Base-by-base conservation (phyloP, 2,329 filamentous ascomycete genomes). In the Zasmidium angulare region DNA sequence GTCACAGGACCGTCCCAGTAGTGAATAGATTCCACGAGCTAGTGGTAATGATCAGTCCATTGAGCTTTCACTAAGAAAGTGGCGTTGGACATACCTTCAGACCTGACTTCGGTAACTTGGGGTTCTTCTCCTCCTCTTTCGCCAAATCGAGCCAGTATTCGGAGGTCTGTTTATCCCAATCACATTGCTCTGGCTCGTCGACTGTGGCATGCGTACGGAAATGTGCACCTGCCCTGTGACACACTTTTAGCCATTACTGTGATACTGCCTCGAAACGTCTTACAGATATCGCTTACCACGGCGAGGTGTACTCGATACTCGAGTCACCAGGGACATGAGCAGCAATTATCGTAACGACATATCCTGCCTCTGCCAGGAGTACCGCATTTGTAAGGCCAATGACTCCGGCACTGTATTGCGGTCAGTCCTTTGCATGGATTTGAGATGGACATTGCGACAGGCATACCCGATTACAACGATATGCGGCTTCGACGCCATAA, bases 151-250 rank as follows among this genome's bases (percentile, higher is more conserved):
- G 67, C 79, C 78, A 81, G n/a, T 71, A 62, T 12, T 72, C 54
- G 62, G 78, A 80, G 1, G 76, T 81, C 63, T 76, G 72, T 0
- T 71, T 60, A 63, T 81, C 78, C 78, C 78, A 81, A 22, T 66
- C 67, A 48, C 73, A 70, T 47, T 74, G 65, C 51, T 76, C 73
- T 2, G 58, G 58, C 40, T 76, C 71, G 6, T 70, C 61, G 1
- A 60, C 46, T 0, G 67, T 66, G 17, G 77, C 75, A 60, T 79
- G 76, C 2, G 78, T 75, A 36, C 77, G 73, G 79, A 79, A 82
- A 55, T 81, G 76, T 1, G 77, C 79, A 3, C 80, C 79, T 1
- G 79, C 79, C 77, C 77, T 79, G 36, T 54, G n/a, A n/a, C 58
- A 17, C 11, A 7, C 6, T 43, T 7, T 43, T 17, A 43, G 14